Evolutionary conservation across 345 rosid species (phyloP), one percentile per base, ranked within the genome.

Genomic region (Pistacia integerrima): DNA sequence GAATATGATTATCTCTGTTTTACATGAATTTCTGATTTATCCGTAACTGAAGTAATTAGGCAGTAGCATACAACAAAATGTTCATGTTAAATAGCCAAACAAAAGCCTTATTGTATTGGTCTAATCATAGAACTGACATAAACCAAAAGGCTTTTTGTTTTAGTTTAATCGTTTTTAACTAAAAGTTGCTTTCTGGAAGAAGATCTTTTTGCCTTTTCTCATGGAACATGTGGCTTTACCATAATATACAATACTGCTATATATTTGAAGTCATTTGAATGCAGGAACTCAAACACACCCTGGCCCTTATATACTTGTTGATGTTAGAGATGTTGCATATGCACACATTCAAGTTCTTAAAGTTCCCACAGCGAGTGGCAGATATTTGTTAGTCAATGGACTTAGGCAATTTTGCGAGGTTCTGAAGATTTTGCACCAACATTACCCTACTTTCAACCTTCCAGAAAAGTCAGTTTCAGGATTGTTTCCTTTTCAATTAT

Each of bases 291-390:
- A 8, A 5, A 54, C 36, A 48, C 67, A 56, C 52, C 70, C 80
- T 4, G 65, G 73, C 73, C 11, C 48, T 72, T 73, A 71, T 17
- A 76, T 88, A 70, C 77, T 84, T 74, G 85, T 90, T 69, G 82
- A 89, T 60, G 87, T 84, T 44, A 87, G 87, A 78, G 85, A 91
- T 66, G 84, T 87, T 17, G 92, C 87, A n/a, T 49, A 78, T 67
- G 91, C 86, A 1, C 94, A 89, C 80, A 76, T 91, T 46, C 84
- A 69, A 85, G 92, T 90, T 7, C 76, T 82, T 59, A 89, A 91
- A 78, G 10, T 73, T 44, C 79, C 87, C 61, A 74, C 86, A 48
- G 89, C 91, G 8, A 80, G 41, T 0, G 87, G 90, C 16, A 76
- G 91, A 73, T 85, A 85, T 57, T 65, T 81, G 54, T 10, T 84